Base-by-base conservation (phyloP, 2,329 filamentous ascomycete species). In the Phialophora tarda region DNA sequence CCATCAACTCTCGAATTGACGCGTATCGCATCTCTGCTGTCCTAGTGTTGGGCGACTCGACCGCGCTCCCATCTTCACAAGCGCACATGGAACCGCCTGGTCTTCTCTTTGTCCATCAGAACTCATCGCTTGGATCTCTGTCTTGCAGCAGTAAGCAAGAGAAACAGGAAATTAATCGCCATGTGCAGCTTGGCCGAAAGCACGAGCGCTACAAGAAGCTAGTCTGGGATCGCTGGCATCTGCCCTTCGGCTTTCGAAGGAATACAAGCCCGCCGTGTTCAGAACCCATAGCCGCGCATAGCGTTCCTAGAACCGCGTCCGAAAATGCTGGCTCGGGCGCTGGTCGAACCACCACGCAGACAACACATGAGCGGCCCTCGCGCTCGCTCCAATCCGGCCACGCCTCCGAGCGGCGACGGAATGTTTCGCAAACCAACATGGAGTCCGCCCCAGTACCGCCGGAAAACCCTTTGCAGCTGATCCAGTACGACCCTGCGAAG, bases 151-250 rank as follows among this genome's bases (percentile, higher is more conserved):
- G 6, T 12, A 50, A 50, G 47, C n/a, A 21, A 21, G 47, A 50
- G 47, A 50, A 21, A 50, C 47, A 50, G 23, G 47, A 50, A 50
- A 50, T 50, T 50, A 50, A 50, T 50, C 47, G 47, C 21, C 47
- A 50, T 23, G 47, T 50, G 21, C 47, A 50, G 23, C 47, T 21
- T 50, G 47, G 47, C 47, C n/a, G 47, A 24, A 50, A 50, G 23
- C 47, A 50, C 12, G 47, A 50, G 23, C 47, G 47, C 21, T 50
- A 50, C 12, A 50, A 50, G n/a, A 50, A 50, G 21, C 47, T 50
- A 14, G 23, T 26, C 21, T 21, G n/a, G 21, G 21, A 50, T 50
- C n/a, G 23, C 12, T 50, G 47, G 47, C 47, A 50, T 24, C 21
- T 21, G 23, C 47, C 47, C 11, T 24, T 50, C 21, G 12, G n/a